Evolutionary conservation across 1,139 yeast genomes (phyloP), one percentile per base, ranked within the genome.

Genomic region (Sugiyamaella sp.): DNA sequence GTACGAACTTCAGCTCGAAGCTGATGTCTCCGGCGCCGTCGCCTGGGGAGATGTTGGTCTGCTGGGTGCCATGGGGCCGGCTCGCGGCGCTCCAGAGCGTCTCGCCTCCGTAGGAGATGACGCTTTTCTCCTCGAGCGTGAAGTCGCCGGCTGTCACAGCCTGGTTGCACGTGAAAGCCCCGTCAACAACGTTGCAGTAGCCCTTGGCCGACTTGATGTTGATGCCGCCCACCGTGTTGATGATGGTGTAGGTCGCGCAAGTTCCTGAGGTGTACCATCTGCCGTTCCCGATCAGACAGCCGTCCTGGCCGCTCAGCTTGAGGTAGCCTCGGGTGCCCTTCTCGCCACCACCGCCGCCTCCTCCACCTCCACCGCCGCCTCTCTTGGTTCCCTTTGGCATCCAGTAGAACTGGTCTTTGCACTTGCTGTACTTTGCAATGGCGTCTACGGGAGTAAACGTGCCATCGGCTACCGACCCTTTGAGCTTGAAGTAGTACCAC

Each of bases 201-300:
- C 96, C 97, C 64, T 80, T 83, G 37, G 89, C 80, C 0, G 93
- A 79, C 53, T 76, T 76, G 33, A 89, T 65, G 54, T 82, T 79
- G 63, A 81, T 78, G n/a, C 91, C 91, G 3, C 95, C 95, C 69
- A 81, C 84, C 37, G 85, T 80, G 52, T 81, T 72, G 16, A 76
- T 63, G 19, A 82, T 62, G 17, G 77, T 75, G 71, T 78, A 89
- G 2, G 86, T 83, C 2, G 97, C 98, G 71, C 97, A 91, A 1
- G 96, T 84, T 0, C 97, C 97, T 35, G 82, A 77, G 4, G 79
- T 71, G 71, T 85, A 89, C 91, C 95, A 90, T 62, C 82, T 80
- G 4, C 98, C 98, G 64, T 82, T 87, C 57, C 86, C 81, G 63
- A 90, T 91, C 54, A 91, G 73, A 72, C 97, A 89, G 1, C 96